Evolutionary conservation across 2,329 filamentous ascomycete species (phyloP).

Genomic region (Samsoniella hepiali): DNA sequence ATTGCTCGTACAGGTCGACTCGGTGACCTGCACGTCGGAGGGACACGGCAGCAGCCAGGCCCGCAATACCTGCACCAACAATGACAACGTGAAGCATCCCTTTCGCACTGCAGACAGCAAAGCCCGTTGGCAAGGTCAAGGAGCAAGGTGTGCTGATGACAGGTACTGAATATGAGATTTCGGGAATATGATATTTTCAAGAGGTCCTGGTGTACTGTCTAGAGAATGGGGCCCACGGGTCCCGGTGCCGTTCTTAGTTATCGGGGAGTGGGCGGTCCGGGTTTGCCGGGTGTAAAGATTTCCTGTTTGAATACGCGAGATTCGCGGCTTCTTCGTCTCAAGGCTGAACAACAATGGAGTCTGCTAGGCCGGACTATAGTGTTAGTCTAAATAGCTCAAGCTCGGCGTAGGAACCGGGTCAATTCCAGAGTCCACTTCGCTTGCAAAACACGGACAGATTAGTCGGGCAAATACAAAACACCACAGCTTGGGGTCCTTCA

Average conservation of each 20-base stretch:
- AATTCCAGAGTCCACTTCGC: neutral
- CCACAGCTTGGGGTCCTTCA: too few species aligned
- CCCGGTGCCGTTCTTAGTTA: neutral
- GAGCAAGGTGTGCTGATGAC: neutral
- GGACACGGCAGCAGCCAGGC: slow-evolving; percentile 29
- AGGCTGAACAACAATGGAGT: neutral
- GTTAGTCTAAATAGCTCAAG: neutral
- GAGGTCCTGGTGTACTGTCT: too few species aligned
- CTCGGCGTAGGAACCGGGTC: neutral
- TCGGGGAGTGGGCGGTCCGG: slow-evolving; percentile 6
- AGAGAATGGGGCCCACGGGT: neutral
- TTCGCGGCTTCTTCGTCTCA: neutral
- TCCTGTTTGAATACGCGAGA: neutral
- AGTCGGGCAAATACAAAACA: too few species aligned
- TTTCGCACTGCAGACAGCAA: neutral
- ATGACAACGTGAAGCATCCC: slow-evolving; percentile 29
- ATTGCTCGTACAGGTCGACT: slow-evolving; percentile 21
- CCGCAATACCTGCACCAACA: slow-evolving; percentile 38
- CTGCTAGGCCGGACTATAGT: neutral
- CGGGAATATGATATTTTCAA: neutral
- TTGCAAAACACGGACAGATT: neutral
- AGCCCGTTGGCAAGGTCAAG: neutral
- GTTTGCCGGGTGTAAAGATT: neutral
- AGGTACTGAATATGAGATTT: neutral
- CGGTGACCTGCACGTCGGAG: slow-evolving; percentile 9